phyloP scores from a whole-genome alignment of 257 asterid genomes.

The Catharanthus roseus region DNA sequence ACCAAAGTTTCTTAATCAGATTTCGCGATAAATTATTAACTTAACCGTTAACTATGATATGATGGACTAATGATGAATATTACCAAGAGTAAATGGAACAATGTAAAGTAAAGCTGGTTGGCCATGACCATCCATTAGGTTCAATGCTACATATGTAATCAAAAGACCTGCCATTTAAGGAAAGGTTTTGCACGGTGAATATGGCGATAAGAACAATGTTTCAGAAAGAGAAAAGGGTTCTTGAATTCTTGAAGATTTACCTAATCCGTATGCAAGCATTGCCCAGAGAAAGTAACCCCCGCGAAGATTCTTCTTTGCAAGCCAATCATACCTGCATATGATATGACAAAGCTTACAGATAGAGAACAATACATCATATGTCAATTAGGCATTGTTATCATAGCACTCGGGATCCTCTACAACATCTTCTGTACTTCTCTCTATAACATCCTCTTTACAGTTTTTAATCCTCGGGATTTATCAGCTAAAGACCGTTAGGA shows the following conservation, averaged over 20 bases:
- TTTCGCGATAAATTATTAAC: neutral
- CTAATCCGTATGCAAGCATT: constrained; percentile 89
- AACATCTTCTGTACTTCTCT: too few species aligned
- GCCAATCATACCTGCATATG: constrained; percentile 96
- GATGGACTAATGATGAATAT: neutral
- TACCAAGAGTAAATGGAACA: constrained; percentile 84
- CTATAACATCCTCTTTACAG: too few species aligned
- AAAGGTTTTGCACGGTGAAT: neutral
- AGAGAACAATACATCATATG: constrained; percentile 18
- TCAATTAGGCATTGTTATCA: too few species aligned
- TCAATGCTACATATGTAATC: constrained; percentile 63
- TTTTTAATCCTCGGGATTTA: too few species aligned
- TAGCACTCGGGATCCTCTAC: too few species aligned
- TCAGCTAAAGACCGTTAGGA: too few species aligned
- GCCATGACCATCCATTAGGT: constrained; percentile 96
- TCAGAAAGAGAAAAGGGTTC: neutral
- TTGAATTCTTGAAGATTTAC: constrained; percentile 21
- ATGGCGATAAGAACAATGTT: too few species aligned
- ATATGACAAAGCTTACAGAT: too few species aligned
- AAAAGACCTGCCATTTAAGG: constrained; percentile 58
- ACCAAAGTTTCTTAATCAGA: neutral
- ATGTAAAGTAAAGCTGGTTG: constrained; percentile 92
- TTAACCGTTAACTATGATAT: too few species aligned
- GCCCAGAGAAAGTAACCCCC: constrained; percentile 94
- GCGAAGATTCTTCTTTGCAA: constrained; percentile 64